Base-by-base conservation (phyloP, 768 basidiomycete species). In the Dioszegia aurantiaca region DNA sequence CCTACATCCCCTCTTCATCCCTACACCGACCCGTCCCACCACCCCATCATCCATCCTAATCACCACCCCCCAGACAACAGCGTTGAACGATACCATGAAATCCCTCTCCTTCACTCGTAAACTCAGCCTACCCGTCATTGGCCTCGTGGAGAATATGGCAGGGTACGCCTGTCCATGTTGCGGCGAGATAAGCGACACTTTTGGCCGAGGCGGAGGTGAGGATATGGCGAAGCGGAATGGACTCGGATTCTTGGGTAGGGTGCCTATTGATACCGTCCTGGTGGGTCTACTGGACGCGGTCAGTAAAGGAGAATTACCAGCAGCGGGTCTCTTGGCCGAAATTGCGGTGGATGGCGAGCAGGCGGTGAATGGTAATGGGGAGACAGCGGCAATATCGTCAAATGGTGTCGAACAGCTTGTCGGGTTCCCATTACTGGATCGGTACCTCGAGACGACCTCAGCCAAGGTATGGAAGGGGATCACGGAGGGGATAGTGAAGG, bases 111-210 rank as follows among this genome's bases (percentile, higher is more conserved):
- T 99, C 79, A 89, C 93, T 14, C 87, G 87, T 17, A 84, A 89
- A 9, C 88, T 92, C 64, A 83, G 84, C 49, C 80, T 98, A 12
- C 91, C 87, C 14, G 86, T 99, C 33, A 79, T 94, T 56, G 95
- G 95, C 9, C 77, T 99, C 48, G 86, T 99, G 67, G 95, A 98
- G 75, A 99, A 98, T 79, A 98, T 98, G 95, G 89, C 90, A 63
- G 95, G 95, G 48, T 98, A 95, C 78, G 88, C 87, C 19, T 98
- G 94, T 59, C 95, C 95, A 43, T 95, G 93, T 73, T 98, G 95
- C 74, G 90, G 90, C 16, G 93, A 97, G 76, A 80, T 97, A 65
- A 90, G 86, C 80, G 90, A 94, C 75, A 84, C 95, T 54, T 99
- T 98, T 76, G 95, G 92, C 8, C 87, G 85, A 3, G 91, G 91